phyloP scores from a whole-genome alignment of 139 green algal species.

The Chlorella sp. region DNA sequence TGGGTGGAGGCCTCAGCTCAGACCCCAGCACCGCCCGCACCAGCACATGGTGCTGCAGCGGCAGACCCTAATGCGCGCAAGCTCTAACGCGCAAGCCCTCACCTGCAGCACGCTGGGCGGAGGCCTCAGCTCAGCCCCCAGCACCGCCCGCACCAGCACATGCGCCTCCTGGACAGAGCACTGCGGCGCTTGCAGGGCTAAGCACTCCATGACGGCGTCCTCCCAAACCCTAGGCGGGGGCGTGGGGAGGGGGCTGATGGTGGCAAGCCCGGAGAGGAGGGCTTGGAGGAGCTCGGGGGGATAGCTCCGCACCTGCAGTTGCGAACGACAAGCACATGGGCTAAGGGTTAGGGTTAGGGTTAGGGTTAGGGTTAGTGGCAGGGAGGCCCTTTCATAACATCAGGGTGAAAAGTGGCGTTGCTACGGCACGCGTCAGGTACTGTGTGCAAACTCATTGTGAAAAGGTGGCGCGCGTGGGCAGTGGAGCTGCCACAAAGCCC shows the following conservation, averaged over 20 bases:
- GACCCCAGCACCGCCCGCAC: neutral
- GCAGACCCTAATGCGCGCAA: no score
- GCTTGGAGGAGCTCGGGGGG: neutral
- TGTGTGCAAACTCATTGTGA: no score
- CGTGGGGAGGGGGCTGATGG: neutral
- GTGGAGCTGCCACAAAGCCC: no score
- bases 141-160: neutral
- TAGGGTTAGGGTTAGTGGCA: no score
- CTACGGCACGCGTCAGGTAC: no score
- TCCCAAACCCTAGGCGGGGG: neutral
- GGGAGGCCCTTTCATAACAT: no score
- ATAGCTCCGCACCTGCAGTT: neutral
- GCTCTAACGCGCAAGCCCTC: no score
- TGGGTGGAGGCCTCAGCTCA: neutral
- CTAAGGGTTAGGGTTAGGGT: no score
- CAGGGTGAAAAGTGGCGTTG: no score
- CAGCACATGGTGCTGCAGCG: no score
- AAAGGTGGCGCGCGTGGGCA: no score
- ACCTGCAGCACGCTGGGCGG: neutral
- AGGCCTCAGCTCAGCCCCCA: neutral
- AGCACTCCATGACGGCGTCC: neutral
- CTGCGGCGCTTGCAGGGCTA: neutral
- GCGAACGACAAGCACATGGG: no score
- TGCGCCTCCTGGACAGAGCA: neutral
- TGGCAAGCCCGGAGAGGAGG: neutral